Base-by-base conservation (phyloP, 176 grass and related monocot genomes). In the Ampelocalamus luodianensis region DNA sequence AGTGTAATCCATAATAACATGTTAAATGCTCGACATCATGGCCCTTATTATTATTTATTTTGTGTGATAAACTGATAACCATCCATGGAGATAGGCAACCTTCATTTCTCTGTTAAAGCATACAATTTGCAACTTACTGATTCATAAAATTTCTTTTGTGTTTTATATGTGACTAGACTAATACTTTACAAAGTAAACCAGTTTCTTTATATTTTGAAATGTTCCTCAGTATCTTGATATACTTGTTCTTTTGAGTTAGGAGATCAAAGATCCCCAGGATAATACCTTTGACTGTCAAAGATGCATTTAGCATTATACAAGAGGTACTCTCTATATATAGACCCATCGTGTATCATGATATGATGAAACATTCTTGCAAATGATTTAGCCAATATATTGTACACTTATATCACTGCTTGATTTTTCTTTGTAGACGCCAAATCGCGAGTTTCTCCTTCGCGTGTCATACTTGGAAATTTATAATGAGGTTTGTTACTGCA, bases 381-480 rank as follows among this genome's bases (percentile, higher is more conserved):
- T 81, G 71, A 70, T 71, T 43, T 55, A 53, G 9, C 13, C 46
- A 75, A 29, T 76, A 43, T 53, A 38, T 10, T 82, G 13, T 81
- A 55, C 10, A 70, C 81, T 80, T 84, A 75, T 74, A 59, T 55
- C 46, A 44, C 37, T 65, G 53, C 17, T 89, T 74, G 60, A 6
- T 58, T 71, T 81, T 55, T 81, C 68, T 80, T 54, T 79, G 54
- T 87, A 99, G 97, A 99, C 93, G 20, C 93, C 97, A 61, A 92
- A 91, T 76, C 92, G 86, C 18, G 97, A 99, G 75, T 99, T 99
- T 94, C 97, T 99, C 58, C 88, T 99, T 63, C 93, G 97, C 3
- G 97, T 99, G 48, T 99, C 97, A 77, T 99, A 99, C 86, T 78
- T 99, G 91, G 97, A 99, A 92, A 99, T 99, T 91, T 99, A 99